Conservation (phyloP, 352 stramenopile genomes). For the Phytophthora melonis region DNA sequence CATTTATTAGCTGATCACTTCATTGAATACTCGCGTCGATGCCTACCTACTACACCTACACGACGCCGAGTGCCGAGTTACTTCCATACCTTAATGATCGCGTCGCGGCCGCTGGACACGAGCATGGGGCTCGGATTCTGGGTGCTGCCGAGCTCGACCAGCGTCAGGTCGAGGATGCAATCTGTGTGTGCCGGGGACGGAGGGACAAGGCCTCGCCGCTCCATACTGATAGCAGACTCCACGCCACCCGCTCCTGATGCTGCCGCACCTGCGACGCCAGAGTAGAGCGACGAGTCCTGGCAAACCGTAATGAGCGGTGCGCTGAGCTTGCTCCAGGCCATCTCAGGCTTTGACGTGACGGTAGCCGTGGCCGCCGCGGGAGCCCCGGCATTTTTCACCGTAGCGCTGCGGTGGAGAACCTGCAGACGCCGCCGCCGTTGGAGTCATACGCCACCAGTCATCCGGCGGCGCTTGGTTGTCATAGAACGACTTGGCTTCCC, state of each 20-base stretch:
- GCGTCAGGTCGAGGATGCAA: constrained; percentile 96
- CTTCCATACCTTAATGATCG: constrained; percentile 97
- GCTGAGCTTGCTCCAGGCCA: constrained; percentile 90
- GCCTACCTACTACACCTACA: constrained; percentile 11
- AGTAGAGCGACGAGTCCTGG: constrained; percentile 83
- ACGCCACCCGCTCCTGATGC: constrained; percentile 63
- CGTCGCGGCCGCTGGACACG: constrained; percentile 94
- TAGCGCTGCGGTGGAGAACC: constrained; percentile 35
- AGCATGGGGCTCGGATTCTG: constrained; percentile 75
- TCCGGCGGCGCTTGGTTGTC: constrained; percentile 79
- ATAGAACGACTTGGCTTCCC: constrained; percentile 88
- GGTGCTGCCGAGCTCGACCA: constrained; percentile 90
- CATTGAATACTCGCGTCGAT: constrained; percentile 7
- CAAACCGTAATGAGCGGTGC: constrained; percentile 87
- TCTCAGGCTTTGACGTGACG: constrained; percentile 84
- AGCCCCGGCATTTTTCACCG: constrained; percentile 38
- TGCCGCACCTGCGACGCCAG: constrained; percentile 52
- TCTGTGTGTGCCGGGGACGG: constrained; percentile 93
- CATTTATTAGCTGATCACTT: constrained; percentile 36
- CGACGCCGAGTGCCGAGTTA: constrained; percentile 41
- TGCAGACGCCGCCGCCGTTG: constrained; percentile 45
- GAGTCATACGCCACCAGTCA: constrained; percentile 89
- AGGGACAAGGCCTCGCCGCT: constrained; percentile 87
- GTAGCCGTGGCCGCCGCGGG: constrained; percentile 33
- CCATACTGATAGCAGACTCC: constrained; percentile 83